Percentiles rank a stretch among this genome's conserved stretches.
phyloP scores from a whole-genome alignment of 106 monocot species.

The Triglochin maritima region DNA sequence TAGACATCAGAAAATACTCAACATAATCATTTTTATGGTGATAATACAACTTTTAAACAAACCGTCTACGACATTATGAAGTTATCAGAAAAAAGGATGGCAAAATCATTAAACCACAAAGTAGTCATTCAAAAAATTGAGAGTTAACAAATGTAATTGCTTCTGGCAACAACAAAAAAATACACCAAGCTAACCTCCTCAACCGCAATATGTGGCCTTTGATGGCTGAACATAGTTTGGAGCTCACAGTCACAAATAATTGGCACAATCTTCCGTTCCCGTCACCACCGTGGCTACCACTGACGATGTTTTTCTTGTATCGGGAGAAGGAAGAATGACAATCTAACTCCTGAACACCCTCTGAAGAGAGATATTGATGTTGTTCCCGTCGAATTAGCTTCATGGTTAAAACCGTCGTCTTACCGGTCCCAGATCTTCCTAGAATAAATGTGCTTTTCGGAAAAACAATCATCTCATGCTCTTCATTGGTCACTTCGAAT shows the following conservation, averaged over 20 bases:
- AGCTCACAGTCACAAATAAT: constrained; percentile 24
- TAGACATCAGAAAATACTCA: not conserved
- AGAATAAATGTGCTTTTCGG: constrained; percentile 18
- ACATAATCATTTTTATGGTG: not conserved
- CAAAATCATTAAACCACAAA: no score
- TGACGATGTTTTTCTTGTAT: not conserved
- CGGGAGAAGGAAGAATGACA: not conserved
- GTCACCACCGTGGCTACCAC: not conserved
- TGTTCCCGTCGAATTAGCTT: constrained; percentile 25
- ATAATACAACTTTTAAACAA: no score
- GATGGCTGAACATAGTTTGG: constrained; percentile 23
- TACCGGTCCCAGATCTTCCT: constrained; percentile 28
- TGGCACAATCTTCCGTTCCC: constrained; percentile 2
- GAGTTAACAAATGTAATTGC: no score
- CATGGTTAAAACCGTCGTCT: constrained; percentile 22
- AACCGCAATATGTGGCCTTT: constrained; percentile 9
- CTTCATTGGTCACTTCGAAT: constrained; percentile 20
- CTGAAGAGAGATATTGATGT: constrained; percentile 5
- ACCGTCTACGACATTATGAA: no score
- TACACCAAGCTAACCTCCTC: constrained; percentile 6
- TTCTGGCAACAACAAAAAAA: not conserved
- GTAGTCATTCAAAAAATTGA: no score
- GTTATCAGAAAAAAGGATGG: no score
- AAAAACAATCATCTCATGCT: constrained; percentile 14
- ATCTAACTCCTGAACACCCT: not conserved